Evolutionary conservation across 805 yeast species (phyloP), one percentile per base, ranked within the genome.

Genomic region (Myxozyma mucilagina): DNA sequence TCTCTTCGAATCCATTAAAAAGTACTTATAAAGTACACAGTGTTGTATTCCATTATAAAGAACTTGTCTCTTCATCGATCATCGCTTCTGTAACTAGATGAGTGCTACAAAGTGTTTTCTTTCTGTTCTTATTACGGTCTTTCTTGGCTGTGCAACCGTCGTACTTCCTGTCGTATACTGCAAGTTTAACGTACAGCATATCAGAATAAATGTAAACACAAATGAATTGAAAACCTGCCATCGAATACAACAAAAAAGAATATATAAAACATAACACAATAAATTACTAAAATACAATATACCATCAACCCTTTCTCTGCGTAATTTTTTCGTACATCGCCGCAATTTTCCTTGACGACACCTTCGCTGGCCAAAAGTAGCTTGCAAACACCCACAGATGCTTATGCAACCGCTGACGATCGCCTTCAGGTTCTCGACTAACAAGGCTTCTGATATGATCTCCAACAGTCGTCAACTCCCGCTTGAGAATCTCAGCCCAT

Each of bases 361-460:
- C 97, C 63, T 82, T 82, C 3, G 85, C 88, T 1, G 97, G 97
- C 97, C 97, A 90, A 76, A 85, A 90, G 56, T 83, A 81, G 20
- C 91, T 80, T 4, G 94, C 90, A 72, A 87, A 90, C 35, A 88
- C 82, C 67, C 97, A 90, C 61, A 90, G 74, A 69, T 90, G 94
- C 71, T 82, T 86, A 59, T 78, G 77, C 60, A 76, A 68, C 69
- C 78, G 81, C 6, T 74, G 78, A 34, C 76, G 70, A 24, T 76
- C 76, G 14, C 65, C 68, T 9, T 38, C 39, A 20, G 63, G 63
- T 0, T 71, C 68, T 16, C 72, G 68, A 14, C 60, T 59, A 24
- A 77, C 78, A 43, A 74, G 74, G 55, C 73, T 69, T 39, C 78
- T 82, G 57, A 90, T 90, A 69, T 83, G 86, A 65, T 86, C 85